These are phyloP conservation scores for Platanthera zijinensis DNA, from an alignment of 106 monocot species.

Conservation along the genomic window DNA sequence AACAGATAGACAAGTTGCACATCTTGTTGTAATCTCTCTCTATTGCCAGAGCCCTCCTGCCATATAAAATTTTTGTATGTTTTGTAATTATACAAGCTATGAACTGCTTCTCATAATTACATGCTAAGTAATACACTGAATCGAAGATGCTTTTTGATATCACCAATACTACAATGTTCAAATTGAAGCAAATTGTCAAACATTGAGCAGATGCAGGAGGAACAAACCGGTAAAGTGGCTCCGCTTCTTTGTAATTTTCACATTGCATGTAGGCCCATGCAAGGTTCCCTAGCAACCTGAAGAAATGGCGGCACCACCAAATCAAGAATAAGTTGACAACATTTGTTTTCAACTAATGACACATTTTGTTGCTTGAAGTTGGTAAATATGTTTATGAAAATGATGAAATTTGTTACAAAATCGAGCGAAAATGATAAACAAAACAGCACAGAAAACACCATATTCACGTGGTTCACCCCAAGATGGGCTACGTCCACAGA, in stretches of 20 bases:
- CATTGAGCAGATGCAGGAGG: background rate
- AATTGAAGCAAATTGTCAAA: background rate
- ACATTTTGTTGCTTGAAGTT: no score
- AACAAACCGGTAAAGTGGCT: constrained; percentile 42
- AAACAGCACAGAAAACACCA: no score
- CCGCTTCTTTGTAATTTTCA: constrained; percentile 74
- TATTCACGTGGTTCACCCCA: no score
- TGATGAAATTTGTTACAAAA: no score
- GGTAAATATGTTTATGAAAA: no score
- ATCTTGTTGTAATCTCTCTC: constrained; percentile 90
- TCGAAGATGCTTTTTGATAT: background rate
- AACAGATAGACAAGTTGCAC: constrained; percentile 94
- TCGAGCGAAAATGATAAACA: no score
- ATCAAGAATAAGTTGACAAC: background rate
- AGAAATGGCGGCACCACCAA: background rate
- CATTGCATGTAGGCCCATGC: constrained; percentile 97
- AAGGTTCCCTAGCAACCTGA: constrained; percentile 59
- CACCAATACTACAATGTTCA: background rate
- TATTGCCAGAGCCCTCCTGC: constrained; percentile 55
- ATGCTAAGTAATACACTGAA: background rate
- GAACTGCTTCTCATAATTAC: background rate
- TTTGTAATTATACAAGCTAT: background rate
- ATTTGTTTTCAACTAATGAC: no score
- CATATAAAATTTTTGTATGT: background rate
- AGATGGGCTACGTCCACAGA: no score